Base-by-base conservation (phyloP, 495 filamentous ascomycete species). In the Podospora pseudopauciseta region DNA sequence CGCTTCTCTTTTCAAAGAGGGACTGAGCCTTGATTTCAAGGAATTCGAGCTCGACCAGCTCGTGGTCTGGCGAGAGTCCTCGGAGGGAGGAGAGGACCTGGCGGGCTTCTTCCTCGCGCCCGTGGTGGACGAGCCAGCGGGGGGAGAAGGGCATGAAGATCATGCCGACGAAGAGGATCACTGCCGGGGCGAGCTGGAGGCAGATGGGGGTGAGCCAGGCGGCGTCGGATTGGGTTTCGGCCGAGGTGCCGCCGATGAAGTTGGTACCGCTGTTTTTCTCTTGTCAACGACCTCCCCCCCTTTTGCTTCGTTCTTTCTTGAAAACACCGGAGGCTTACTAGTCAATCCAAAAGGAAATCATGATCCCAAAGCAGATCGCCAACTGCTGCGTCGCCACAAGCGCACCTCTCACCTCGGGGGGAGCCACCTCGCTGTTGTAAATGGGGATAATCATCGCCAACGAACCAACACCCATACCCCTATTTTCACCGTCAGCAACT, bases 261-360 rank as follows among this genome's bases (percentile, higher is more conserved):
- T 93, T 90, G 68, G 84, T 88, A 16, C 86, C 86, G 70, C 81
- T 81, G 39, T n/a, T 32, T 32, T 32, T 6, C 23, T 32, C 7
- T 32, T 32, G 30, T 26, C 6, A 27, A 44, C 60, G 65, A 66
- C 13, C 69, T 54, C 1, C 15, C n/a, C 19, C 23, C 56, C 3
- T n/a, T 23, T 23, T 23, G 23, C 23, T 23, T 23, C 23, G 23
- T 23, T 23, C 23, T 23, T 23, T 23, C 23, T 23, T 23, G 2
- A 23, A 23, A 1, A 23, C 23, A 23, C 23, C 23, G 23, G 23
- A 23, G 15, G 65, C 72, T 57, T 66, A 80, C 78, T 92, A 92
- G 77, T 92, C 87, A 71, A 93, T 91, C 91, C 92, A 96, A 81
- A 93, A 95, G 69, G 85, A 87, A 69, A 93, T 78, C 82, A 95